A percentile compares a stretch with the other conserved stretches of the same genome.
phyloP scores from a whole-genome alignment of 2,329 filamentous ascomycete species.

The Penicillium freii region DNA sequence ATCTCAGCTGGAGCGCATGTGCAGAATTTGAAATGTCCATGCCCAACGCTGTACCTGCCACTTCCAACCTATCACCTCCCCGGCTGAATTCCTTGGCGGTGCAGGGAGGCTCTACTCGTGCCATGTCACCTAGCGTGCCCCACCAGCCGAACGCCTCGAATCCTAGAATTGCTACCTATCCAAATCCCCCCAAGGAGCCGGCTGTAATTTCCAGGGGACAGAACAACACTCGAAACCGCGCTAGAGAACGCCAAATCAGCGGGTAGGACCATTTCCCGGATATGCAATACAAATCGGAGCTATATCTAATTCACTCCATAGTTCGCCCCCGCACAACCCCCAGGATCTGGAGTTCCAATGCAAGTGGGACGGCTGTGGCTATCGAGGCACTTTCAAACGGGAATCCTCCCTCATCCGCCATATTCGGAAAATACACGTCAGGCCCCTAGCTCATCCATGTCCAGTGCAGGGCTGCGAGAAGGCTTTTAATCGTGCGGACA shows the following conservation, averaged over 20 bases:
- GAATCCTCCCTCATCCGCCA: constrained; percentile 16
- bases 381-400: constrained; percentile 11
- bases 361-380: constrained; percentile 11
- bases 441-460: constrained; percentile 13
- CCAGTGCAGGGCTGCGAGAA: neutral
- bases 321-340: neutral
- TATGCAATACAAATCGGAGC: neutral
- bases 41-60: neutral
- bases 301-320: neutral
- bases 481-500: constrained; percentile 7
- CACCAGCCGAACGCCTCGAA: neutral
- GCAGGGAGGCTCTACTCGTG: neutral
- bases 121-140: neutral
- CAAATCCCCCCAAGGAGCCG: neutral
- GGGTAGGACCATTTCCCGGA: neutral
- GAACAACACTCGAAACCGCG: neutral
- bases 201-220: neutral
- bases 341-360: neutral
- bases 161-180: neutral
- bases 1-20: neutral
- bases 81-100: neutral
- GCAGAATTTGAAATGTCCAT: neutral
- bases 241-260: neutral
- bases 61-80: neutral
- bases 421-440: constrained; percentile 16